Conservation (phyloP, 768 basidiomycete genomes). For the Rhizopogon sp. region DNA sequence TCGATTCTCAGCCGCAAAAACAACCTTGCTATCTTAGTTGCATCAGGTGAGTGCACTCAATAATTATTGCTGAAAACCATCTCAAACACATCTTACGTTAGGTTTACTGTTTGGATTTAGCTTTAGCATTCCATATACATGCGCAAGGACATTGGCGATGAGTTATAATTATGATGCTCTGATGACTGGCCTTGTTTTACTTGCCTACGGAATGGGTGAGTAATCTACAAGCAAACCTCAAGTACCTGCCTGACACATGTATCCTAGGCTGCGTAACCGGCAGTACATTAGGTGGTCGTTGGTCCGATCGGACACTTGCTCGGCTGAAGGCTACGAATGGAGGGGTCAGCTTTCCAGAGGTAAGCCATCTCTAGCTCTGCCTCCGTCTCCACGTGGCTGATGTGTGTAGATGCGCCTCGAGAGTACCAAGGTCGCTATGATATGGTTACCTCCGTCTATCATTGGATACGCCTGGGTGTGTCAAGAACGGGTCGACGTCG, state of each 20-base stretch:
- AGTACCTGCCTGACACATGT: not conserved
- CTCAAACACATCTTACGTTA: constrained; percentile 14
- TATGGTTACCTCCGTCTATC: constrained; percentile 48
- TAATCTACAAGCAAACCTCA: not conserved
- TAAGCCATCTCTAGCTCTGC: constrained; percentile 20
- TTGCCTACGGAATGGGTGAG: constrained; percentile 68
- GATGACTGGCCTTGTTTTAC: constrained; percentile 70
- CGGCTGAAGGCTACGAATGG: constrained; percentile 44
- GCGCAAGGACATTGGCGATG: constrained; percentile 62
- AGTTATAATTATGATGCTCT: constrained; percentile 68
- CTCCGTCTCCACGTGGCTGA: not conserved
- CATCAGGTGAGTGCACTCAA: constrained; percentile 21
- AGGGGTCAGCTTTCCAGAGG: constrained; percentile 60
- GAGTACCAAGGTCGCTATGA: constrained; percentile 56
- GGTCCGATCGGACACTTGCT: constrained; percentile 47
- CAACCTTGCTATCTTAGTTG: constrained; percentile 56
- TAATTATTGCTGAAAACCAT: not conserved
- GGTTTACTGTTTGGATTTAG: constrained; percentile 68
- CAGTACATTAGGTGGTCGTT: constrained; percentile 56
- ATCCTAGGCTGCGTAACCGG: constrained; percentile 43
- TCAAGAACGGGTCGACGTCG: constrained; percentile 56
- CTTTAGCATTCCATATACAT: constrained; percentile 70
- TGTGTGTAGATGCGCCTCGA: constrained; percentile 61
- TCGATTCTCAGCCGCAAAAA: constrained; percentile 57
- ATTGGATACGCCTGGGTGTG: constrained; percentile 78